These are phyloP conservation scores for Fusarium pseudocircinatum DNA, from an alignment of 2,329 filamentous ascomycete species.

Conservation along the genomic window DNA sequence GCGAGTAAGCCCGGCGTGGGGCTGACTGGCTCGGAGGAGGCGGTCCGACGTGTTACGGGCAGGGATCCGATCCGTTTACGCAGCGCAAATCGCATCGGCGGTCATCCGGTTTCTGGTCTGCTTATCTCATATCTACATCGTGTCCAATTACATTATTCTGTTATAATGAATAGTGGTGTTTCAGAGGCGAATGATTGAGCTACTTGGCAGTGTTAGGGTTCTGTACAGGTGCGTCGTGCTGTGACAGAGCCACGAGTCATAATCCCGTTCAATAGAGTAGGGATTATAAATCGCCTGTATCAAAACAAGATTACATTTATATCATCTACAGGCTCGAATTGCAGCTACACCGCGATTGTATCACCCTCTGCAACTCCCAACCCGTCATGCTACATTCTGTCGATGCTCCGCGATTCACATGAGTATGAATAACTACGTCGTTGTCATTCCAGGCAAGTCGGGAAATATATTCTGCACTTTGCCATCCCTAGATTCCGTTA, in stretches of 20 bases:
- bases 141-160: fast-evolving
- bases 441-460: not conserved
- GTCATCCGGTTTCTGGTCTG: not conserved
- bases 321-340: fast-evolving
- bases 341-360: fast-evolving
- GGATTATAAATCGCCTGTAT: not conserved
- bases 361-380: not conserved
- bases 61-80: not conserved
- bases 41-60: not conserved
- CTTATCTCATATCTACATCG: not conserved
- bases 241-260: not conserved
- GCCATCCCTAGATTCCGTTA: fast-evolving
- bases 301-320: fast-evolving
- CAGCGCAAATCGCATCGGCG: not conserved
- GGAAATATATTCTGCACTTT: fast-evolving
- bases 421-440: not conserved
- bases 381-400: not conserved
- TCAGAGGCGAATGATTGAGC: not conserved
- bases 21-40: not conserved
- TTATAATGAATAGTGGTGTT: not conserved
- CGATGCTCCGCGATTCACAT: not conserved
- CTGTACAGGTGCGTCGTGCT: not conserved
- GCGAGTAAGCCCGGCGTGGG: not conserved
- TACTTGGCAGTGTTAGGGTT: not conserved
- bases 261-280: not conserved